phyloP scores from a whole-genome alignment of 768 basidiomycete genomes.

The Dacryopinax spathularia region DNA sequence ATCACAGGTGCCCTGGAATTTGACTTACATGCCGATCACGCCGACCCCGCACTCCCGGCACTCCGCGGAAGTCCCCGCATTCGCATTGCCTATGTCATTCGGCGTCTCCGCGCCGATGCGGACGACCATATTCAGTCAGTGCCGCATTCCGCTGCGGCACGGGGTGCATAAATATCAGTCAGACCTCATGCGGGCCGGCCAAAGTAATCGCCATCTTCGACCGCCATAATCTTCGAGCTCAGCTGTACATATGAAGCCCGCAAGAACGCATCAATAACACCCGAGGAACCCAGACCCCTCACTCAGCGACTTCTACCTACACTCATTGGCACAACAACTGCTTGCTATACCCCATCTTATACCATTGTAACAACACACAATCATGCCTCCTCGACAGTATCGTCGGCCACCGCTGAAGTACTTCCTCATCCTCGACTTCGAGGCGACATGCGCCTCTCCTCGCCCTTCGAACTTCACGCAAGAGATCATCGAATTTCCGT shows the following conservation, averaged over 20 bases:
- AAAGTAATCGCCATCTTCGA: neutral
- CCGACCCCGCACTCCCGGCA: constrained; percentile 1
- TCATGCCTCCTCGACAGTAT: neutral
- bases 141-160: neutral
- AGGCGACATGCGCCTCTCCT: constrained; percentile 1
- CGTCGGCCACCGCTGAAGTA: neutral
- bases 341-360: too few species aligned
- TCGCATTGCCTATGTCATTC: neutral
- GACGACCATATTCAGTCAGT: neutral
- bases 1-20: neutral
- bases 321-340: too few species aligned
- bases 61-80: too few species aligned
- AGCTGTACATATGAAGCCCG: neutral
- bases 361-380: neutral
- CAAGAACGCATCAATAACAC: too few species aligned
- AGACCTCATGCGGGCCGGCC: neutral
- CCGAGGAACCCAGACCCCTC: too few species aligned
- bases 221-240: neutral
- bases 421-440: constrained; percentile 7
- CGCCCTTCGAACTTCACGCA: neutral
- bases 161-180: neutral
- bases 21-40: neutral
- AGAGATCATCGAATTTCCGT: constrained; percentile 7
- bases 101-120: neutral
- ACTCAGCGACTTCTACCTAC: too few species aligned